Conservation (phyloP, 2,329 filamentous ascomycete species). For the Neophaeococcomyces mojaviensis region DNA sequence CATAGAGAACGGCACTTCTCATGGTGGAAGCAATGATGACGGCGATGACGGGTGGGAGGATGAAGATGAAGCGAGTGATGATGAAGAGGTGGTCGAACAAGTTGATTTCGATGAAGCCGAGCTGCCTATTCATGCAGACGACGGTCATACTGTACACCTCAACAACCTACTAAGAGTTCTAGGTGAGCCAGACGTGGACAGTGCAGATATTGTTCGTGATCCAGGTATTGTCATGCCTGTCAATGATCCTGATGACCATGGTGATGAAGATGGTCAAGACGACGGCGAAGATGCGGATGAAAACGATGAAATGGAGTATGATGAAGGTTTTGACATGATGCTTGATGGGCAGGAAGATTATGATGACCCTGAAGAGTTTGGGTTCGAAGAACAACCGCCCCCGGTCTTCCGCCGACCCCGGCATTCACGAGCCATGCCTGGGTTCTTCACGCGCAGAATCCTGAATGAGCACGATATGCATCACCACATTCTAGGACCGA, state of each 20-base stretch:
- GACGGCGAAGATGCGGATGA: conserved; percentile 48
- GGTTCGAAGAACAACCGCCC: conserved; percentile 49
- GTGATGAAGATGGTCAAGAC: conserved; percentile 42
- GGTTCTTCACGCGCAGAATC: conserved; percentile 37
- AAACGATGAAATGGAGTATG: conserved; percentile 34
- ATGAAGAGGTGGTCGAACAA: conserved; percentile 37
- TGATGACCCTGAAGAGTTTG: conserved; percentile 41
- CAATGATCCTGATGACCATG: conserved; percentile 13
- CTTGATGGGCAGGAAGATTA: conserved; percentile 35
- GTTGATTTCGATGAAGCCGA: conserved; percentile 37
- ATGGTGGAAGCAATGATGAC: conserved; percentile 22
- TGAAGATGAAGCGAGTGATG: conserved; percentile 40
- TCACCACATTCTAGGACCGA: conserved; percentile 4
- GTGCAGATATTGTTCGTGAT: conserved; percentile 11
- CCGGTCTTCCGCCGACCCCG: conserved; percentile 30
- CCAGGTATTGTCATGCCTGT: conserved; percentile 15
- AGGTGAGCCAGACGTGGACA: conserved; percentile 17
- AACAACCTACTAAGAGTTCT: conserved; percentile 23
- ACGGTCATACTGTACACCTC: conserved; percentile 35
- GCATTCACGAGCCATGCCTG: conserved; percentile 52
- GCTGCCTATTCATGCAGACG: conserved; percentile 23
- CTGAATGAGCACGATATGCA: conserved; percentile 8
- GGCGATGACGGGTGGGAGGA: conserved; percentile 45
- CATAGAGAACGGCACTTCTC: conserved; percentile 31
- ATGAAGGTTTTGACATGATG: conserved; percentile 18